These are phyloP conservation scores for Monosporascus sp. DNA, from an alignment of 2,329 filamentous ascomycete species.

Conservation along the genomic window DNA sequence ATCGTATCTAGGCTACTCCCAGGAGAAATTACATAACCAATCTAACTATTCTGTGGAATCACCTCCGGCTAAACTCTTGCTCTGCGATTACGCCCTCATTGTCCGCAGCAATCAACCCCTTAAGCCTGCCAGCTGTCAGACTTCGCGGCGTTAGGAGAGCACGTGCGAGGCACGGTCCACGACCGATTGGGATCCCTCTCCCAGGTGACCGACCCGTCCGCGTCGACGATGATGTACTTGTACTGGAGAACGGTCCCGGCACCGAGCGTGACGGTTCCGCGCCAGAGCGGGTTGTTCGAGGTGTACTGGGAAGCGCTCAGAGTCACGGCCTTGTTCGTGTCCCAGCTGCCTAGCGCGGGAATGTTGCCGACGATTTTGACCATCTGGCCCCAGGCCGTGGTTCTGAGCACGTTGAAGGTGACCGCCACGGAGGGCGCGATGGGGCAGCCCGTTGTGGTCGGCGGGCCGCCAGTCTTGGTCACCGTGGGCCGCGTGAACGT, in stretches of 20 bases:
- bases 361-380: conserved; percentile 61
- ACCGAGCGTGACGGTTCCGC: conserved; percentile 46
- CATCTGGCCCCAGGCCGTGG: conserved; percentile 56
- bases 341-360: conserved; percentile 58
- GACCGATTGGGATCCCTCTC: conserved; percentile 54
- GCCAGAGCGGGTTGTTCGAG: conserved; percentile 56
- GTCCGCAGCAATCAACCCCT: neutral
- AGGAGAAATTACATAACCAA: too few relatives aligned
- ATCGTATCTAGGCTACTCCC: too few relatives aligned
- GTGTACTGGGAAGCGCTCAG: conserved; percentile 58
- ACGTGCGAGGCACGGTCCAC: conserved; percentile 30
- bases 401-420: conserved; percentile 55
- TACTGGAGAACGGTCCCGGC: conserved; percentile 57
- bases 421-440: conserved; percentile 47
- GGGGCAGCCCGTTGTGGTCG: conserved; percentile 30
- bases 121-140: conserved; percentile 29
- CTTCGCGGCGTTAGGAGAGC: conserved; percentile 22
- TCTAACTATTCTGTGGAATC: neutral
- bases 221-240: conserved; percentile 60
- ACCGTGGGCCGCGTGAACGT: conserved; percentile 26
- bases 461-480: conserved; percentile 11
- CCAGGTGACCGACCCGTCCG: conserved; percentile 54
- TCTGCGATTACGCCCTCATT: too few relatives aligned
- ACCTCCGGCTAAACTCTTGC: too few relatives aligned
- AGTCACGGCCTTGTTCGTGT: conserved; percentile 45